Evolutionary conservation across 1,284 basidiomycete species (phyloP).

Genomic region (Microbotryum lychnidis-dioicae): DNA sequence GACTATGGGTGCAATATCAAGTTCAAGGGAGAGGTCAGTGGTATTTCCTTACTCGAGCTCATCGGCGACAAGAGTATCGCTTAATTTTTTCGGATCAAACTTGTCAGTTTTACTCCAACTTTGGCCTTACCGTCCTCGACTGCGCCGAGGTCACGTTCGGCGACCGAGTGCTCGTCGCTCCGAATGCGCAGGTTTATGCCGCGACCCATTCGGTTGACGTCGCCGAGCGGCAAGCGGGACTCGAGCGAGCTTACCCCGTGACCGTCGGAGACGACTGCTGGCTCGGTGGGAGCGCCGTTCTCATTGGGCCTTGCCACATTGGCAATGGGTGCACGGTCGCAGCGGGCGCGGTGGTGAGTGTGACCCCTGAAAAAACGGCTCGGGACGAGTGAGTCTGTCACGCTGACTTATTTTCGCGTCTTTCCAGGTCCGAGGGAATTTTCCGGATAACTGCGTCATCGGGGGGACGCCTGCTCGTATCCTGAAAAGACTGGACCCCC

Average conservation of each 20-base stretch:
- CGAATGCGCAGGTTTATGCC: slow-evolving; percentile 31
- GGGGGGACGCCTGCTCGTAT: slow-evolving; percentile 20
- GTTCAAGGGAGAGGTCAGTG: slow-evolving; percentile 14
- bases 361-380: too few relatives aligned
- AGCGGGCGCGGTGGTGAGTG: slow-evolving; percentile 19
- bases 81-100: neutral
- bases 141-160: slow-evolving; percentile 24
- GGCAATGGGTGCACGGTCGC: slow-evolving; percentile 25
- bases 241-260: slow-evolving; percentile 34
- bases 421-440: slow-evolving; percentile 16
- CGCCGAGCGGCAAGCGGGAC: slow-evolving; percentile 24
- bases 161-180: slow-evolving; percentile 20
- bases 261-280: slow-evolving; percentile 32
- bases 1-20: slow-evolving; percentile 30
- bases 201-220: slow-evolving; percentile 29
- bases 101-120: slow-evolving; percentile 30
- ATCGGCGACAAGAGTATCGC: too few relatives aligned
- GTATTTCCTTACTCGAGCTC: too few relatives aligned
- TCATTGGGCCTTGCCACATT: slow-evolving; percentile 26
- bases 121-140: slow-evolving; percentile 24
- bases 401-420: neutral
- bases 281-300: slow-evolving; percentile 26
- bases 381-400: too few relatives aligned
- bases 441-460: slow-evolving; percentile 26
- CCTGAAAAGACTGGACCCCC: slow-evolving; percentile 12